Evolutionary conservation across 169 alveolate genomes (phyloP).

Genomic region (Plasmodium reichenowi): DNA sequence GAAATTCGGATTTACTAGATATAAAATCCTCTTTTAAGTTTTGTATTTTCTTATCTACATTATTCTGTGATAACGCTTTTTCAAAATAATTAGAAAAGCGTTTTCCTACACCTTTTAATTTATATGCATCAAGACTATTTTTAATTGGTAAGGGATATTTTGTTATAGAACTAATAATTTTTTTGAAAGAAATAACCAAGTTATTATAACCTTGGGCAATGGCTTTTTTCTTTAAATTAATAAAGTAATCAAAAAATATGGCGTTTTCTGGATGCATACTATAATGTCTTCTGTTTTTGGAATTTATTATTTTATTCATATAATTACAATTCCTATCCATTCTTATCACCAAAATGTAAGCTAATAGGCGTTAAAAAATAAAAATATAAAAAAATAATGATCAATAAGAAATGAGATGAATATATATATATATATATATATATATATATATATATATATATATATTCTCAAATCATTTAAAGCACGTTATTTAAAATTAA

Average conservation of each 20-base stretch:
- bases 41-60: background rate
- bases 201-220: slow-evolving; percentile 48
- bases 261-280: slow-evolving; percentile 73
- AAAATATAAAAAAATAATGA: slow-evolving; percentile 5
- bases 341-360: background rate
- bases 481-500: no score
- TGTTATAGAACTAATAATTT: slow-evolving; percentile 77
- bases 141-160: slow-evolving; percentile 83
- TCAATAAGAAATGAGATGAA: background rate
- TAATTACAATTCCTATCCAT: slow-evolving; percentile 21
- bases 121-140: slow-evolving; percentile 75
- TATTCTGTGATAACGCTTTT: slow-evolving; percentile 33
- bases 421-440: background rate
- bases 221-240: slow-evolving; percentile 61
- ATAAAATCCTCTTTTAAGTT: background rate
- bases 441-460: no score
- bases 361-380: background rate
- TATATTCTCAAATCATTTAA: no score
- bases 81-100: slow-evolving; percentile 64
- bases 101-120: slow-evolving; percentile 83
- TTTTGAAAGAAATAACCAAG: slow-evolving; percentile 70
- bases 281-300: slow-evolving; percentile 18
- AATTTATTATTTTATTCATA: slow-evolving; percentile 9
- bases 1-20: slow-evolving; percentile 10
- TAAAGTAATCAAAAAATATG: slow-evolving; percentile 60